Percentiles rank a stretch among this genome's conserved stretches.
These are phyloP conservation scores for Chlorophyllum brunneum DNA, from an alignment of 768 basidiomycete genomes.

Conservation along the genomic window DNA sequence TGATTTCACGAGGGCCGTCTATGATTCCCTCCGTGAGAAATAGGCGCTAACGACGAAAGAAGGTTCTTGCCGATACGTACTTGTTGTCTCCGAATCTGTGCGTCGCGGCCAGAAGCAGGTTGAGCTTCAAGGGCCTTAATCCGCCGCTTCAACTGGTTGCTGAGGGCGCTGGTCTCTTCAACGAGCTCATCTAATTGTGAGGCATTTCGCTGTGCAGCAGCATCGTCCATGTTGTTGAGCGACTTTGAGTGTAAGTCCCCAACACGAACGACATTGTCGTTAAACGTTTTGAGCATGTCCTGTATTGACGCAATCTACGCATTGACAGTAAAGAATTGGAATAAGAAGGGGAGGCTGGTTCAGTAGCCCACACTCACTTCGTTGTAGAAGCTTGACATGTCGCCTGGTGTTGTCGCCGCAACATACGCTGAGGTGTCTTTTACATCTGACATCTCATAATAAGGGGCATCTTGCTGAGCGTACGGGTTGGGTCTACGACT, in stretches of 20 bases:
- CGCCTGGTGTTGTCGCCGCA: slow-evolving; percentile 36
- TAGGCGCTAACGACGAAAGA: not conserved
- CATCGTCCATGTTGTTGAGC: slow-evolving; percentile 74
- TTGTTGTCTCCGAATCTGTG: slow-evolving; percentile 76
- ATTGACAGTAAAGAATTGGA: not conserved
- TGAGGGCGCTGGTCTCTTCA: slow-evolving; percentile 67
- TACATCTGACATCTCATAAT: slow-evolving; percentile 73
- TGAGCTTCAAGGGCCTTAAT: slow-evolving; percentile 70
- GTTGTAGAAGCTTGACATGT: slow-evolving; percentile 71
- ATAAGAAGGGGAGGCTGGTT: not conserved
- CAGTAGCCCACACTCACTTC: slow-evolving; percentile 46
- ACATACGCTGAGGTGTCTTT: slow-evolving; percentile 54
- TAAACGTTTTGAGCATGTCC: slow-evolving; percentile 65
- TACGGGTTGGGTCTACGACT: slow-evolving; percentile 58
- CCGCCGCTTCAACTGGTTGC: slow-evolving; percentile 63
- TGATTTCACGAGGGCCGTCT: slow-evolving; percentile 63
- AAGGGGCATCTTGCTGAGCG: slow-evolving; percentile 57
- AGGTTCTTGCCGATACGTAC: slow-evolving; percentile 28
- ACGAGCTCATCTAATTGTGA: slow-evolving; percentile 67
- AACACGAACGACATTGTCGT: slow-evolving; percentile 64
- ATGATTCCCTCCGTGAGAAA: slow-evolving; percentile 8
- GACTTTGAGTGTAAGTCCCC: slow-evolving; percentile 71
- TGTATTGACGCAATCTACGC: slow-evolving; percentile 70
- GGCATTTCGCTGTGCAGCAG: slow-evolving; percentile 53
- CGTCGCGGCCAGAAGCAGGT: slow-evolving; percentile 62